Conservation (phyloP, 2,329 filamentous ascomycete species). For the Shiraia sp. region DNA sequence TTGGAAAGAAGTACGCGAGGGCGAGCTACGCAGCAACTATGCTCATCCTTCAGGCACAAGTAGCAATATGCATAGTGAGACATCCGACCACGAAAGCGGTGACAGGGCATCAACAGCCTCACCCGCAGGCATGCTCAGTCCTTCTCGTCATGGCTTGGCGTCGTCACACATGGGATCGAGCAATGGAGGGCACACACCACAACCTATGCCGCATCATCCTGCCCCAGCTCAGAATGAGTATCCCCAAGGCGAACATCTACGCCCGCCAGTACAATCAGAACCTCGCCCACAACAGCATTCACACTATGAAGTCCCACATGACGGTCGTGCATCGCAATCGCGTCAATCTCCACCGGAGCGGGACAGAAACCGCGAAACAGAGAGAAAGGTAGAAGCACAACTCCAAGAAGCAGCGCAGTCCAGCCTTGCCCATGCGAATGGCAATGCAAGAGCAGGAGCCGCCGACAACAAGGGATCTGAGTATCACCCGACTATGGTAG, state of each 20-base stretch:
- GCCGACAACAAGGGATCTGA: slow-evolving; percentile 21
- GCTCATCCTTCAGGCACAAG: slow-evolving; percentile 24
- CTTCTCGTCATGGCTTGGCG: slow-evolving; percentile 26
- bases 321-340: slow-evolving; percentile 17
- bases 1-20: slow-evolving; percentile 79
- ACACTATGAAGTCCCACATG: slow-evolving; percentile 16
- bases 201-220: slow-evolving; percentile 11
- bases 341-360: slow-evolving; percentile 30
- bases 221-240: slow-evolving; percentile 7
- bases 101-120: slow-evolving; percentile 37
- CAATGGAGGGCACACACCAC: slow-evolving; percentile 25
- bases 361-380: slow-evolving; percentile 21
- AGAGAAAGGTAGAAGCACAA: slow-evolving; percentile 28
- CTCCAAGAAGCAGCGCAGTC: slow-evolving; percentile 41
- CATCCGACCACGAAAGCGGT: slow-evolving; percentile 31
- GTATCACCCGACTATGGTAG: slow-evolving; percentile 32
- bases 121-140: slow-evolving; percentile 31
- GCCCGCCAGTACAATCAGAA: slow-evolving; percentile 1
- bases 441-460: slow-evolving; percentile 17
- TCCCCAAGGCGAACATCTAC: neutral
- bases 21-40: slow-evolving; percentile 58
- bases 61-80: slow-evolving; percentile 38
- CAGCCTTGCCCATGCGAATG: slow-evolving; percentile 33
- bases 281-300: slow-evolving; percentile 2
- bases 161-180: slow-evolving; percentile 19